These are phyloP conservation scores for Pueraria montana DNA, from an alignment of 306 rosid genomes.

Conservation along the genomic window DNA sequence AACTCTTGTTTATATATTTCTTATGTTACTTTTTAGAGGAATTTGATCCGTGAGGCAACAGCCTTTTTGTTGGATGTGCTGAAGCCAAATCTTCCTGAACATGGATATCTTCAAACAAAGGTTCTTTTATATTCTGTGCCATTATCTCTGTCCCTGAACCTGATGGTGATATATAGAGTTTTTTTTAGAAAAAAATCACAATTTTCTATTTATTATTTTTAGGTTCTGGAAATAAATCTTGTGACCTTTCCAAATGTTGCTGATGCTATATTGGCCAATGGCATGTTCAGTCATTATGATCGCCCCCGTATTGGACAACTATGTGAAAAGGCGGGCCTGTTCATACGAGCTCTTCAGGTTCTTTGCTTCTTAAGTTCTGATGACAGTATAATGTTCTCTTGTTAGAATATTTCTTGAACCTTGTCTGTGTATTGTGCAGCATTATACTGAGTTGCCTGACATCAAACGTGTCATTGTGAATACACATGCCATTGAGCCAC, in stretches of 20 bases:
- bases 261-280: conserved; percentile 96
- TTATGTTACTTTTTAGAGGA: conserved; percentile 66
- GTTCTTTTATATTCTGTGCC: conserved; percentile 46
- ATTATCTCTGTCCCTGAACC: too few species aligned
- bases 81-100: conserved; percentile 95
- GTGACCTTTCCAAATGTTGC: conserved; percentile 98
- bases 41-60: conserved; percentile 96
- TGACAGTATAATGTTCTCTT: conserved; percentile 10
- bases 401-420: conserved; percentile 18
- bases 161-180: too few species aligned
- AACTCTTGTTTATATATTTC: conserved; percentile 30
- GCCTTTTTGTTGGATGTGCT: conserved; percentile 92
- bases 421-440: conserved; percentile 63
- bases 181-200: too few species aligned
- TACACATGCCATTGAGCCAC: conserved; percentile 98
- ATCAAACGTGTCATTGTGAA: conserved; percentile 87
- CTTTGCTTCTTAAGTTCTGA: conserved; percentile 42
- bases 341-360: conserved; percentile 91
- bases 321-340: conserved; percentile 94
- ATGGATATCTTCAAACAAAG: conserved; percentile 89
- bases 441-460: conserved; percentile 86
- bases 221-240: conserved; percentile 96
- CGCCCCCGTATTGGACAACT: conserved; percentile 94
- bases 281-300: conserved; percentile 97
- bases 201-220: neutral